These are phyloP conservation scores for Zea mays DNA, from an alignment of 176 grass and related monocot species.

Conservation along the genomic window DNA sequence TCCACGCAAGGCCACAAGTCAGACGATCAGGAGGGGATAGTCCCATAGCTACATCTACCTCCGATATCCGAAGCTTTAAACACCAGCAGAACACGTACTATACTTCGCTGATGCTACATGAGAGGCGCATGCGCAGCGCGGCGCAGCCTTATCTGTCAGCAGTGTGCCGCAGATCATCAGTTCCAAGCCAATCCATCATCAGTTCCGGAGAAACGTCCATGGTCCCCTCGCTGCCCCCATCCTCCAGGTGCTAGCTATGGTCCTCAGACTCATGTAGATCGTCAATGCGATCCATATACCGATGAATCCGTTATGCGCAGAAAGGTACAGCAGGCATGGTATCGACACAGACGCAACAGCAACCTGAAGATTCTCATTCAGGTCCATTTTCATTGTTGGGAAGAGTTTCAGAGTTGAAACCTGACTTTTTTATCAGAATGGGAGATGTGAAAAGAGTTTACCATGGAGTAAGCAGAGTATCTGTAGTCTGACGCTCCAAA, in stretches of 20 bases:
- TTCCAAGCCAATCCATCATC: conserved; percentile 1
- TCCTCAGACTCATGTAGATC: conserved; percentile 91
- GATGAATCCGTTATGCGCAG: conserved; percentile 72
- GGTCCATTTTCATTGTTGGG: background rate
- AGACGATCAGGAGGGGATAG: conserved; percentile 11
- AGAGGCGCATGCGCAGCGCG: background rate
- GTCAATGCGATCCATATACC: conserved; percentile 97
- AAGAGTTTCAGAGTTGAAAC: conserved; percentile 16
- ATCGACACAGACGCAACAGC: conserved; percentile 73
- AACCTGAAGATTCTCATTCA: conserved; percentile 59
- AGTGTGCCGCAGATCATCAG: conserved; percentile 17
- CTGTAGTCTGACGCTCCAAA: conserved; percentile 91
- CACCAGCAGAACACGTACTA: conserved; percentile 16
- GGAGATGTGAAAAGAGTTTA: conserved; percentile 21
- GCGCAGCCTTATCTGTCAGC: conserved; percentile 27
- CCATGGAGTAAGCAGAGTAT: conserved; percentile 95
- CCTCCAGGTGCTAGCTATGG: conserved; percentile 87
- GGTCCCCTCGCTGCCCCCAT: conserved; percentile 78
- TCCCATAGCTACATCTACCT: conserved; percentile 14
- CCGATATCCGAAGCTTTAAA: background rate
- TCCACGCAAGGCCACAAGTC: conserved; percentile 12
- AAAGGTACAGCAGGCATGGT: conserved; percentile 66
- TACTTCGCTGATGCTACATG: conserved; percentile 37
- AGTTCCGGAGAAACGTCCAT: conserved; percentile 73
- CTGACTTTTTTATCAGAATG: no score